A percentile compares a stretch with the other conserved stretches of the same genome.
Evolutionary conservation across 1,139 yeast species (phyloP).

Genomic region (Suhomyces atakaporum): DNA sequence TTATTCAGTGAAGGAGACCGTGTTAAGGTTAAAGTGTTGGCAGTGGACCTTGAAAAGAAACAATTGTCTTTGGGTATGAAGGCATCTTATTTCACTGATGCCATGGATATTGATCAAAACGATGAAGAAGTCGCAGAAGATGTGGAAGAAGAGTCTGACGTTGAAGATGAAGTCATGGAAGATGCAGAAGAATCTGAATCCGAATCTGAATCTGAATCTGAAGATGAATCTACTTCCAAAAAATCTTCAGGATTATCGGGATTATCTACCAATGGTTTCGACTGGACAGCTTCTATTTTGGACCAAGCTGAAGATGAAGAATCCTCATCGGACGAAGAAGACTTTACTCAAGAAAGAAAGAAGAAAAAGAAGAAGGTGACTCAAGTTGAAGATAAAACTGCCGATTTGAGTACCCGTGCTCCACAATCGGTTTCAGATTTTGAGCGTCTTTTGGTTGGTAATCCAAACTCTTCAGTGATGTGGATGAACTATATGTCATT

Average conservation of each 20-base stretch:
- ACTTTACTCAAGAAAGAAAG: slow-evolving; percentile 49
- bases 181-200: slow-evolving; percentile 21
- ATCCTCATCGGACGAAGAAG: slow-evolving; percentile 58
- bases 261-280: slow-evolving; percentile 79
- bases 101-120: slow-evolving; percentile 26
- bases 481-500: slow-evolving; percentile 99
- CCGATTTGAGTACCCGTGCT: slow-evolving; percentile 76
- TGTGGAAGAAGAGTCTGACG: slow-evolving; percentile 24
- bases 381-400: slow-evolving; percentile 76
- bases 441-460: slow-evolving; percentile 86
- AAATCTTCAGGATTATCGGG: slow-evolving; percentile 22
- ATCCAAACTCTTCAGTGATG: slow-evolving; percentile 87
- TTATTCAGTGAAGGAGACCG: slow-evolving; percentile 87
- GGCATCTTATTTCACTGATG: slow-evolving; percentile 77
- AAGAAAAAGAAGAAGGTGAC: slow-evolving; percentile 47
- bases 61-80: slow-evolving; percentile 89
- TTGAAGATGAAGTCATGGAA: slow-evolving; percentile 24
- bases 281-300: slow-evolving; percentile 89
- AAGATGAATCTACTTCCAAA: slow-evolving; percentile 17
- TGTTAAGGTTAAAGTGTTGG: slow-evolving; percentile 79
- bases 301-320: slow-evolving; percentile 70
- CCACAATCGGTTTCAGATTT: slow-evolving; percentile 92
- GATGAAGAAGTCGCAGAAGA: slow-evolving; percentile 30
- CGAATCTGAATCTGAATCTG: slow-evolving; percentile 20
- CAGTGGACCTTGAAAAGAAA: slow-evolving; percentile 62